Evolutionary conservation across 2,329 filamentous ascomycete species (phyloP).

Genomic region (Colletotrichum camelliae): DNA sequence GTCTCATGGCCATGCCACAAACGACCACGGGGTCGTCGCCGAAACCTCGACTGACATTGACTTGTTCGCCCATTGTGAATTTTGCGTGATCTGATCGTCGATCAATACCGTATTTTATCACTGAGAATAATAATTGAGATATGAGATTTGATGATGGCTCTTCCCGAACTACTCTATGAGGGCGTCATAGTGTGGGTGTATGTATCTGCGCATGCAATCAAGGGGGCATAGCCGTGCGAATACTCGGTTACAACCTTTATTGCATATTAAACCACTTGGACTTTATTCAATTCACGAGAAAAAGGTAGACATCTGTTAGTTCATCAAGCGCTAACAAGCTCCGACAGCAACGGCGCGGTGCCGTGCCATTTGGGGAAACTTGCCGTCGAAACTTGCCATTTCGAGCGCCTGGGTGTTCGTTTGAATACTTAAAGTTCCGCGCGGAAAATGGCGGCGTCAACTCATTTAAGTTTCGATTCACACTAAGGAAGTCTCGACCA

Average conservation of each 20-base stretch:
- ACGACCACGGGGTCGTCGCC: neutral
- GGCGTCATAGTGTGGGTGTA: neutral
- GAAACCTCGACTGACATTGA: neutral
- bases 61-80: neutral
- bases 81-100: neutral
- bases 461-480: neutral
- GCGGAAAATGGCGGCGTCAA: neutral
- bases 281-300: neutral
- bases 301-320: neutral
- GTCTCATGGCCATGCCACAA: conserved; percentile 4
- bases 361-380: too few species aligned
- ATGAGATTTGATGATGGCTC: neutral
- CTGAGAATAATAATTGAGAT: neutral
- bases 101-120: neutral
- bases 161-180: neutral
- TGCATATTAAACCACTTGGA: neutral
- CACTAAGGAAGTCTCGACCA: neutral
- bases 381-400: too few species aligned
- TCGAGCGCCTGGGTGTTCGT: neutral
- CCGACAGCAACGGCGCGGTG: neutral
- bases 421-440: neutral
- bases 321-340: neutral
- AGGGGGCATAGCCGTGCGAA: neutral
- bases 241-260: neutral
- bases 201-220: neutral